Base-by-base conservation (phyloP, 169 alveolate genomes). In the Perkinsus olseni region DNA sequence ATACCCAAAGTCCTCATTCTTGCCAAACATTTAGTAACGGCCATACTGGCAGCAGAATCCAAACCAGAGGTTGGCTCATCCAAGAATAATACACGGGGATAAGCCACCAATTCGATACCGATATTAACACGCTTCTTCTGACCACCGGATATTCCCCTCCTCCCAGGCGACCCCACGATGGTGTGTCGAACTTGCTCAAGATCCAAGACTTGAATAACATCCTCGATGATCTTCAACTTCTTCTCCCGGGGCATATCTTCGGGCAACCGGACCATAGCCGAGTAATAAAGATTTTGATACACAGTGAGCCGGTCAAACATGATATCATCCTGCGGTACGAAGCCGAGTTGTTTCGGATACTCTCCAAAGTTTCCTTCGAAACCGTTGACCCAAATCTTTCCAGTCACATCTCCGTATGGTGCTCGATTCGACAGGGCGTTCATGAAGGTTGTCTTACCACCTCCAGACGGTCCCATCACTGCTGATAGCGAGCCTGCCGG, bases 41-140 rank as follows among this genome's bases (percentile, higher is more conserved):
- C 93, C 48, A 95, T 94, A 0, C 98, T 97, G 48, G 97, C 96
- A 93, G 95, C 96, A 51, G 98, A 94, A 94, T 98, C 99, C 62
- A 98, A 95, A 38, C 99, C 99, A 20, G 98, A 96, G 0, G 99
- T 98, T 4, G 99, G 99, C 91, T 98, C 99, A 95, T 97, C 99
- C 82, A 97, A 93, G 92, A 97, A 92, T 36, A 97, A 92, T 74
- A 97, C 92, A 6, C 95, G 93, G n/a, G 99, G 99, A 92, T 97
- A 97, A 74, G 96, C 96, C 31, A 97, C 96, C 91, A 97, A 92
- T 93, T 97, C 99, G 38, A 97, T 95, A 31, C 97, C 99, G 4
- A 97, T 97, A 17, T 97, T 95, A 37, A 97, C 96, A 91, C 99
- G 93, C 93, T 96, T 97, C 50, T 97, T 96, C 91, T 97, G 98